Evolutionary conservation across 1,284 basidiomycete species (phyloP).

Genomic region (Ceratobasidium sp.): DNA sequence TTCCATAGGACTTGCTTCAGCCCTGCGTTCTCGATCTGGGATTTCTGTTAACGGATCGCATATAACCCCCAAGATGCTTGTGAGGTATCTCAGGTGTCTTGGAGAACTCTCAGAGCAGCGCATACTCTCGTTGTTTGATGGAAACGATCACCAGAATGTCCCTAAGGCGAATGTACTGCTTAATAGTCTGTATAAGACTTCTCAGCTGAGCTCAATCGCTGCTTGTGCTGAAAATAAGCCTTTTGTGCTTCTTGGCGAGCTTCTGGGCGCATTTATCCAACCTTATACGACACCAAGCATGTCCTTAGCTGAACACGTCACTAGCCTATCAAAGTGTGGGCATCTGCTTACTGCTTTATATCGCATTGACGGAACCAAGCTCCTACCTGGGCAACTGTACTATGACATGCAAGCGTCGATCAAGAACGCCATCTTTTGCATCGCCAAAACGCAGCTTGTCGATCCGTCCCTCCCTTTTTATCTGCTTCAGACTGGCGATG

Average conservation of each 20-base stretch:
- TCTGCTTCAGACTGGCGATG: constrained; percentile 51
- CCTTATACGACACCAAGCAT: not conserved
- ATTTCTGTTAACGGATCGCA: not conserved
- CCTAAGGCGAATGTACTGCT: constrained; percentile 5
- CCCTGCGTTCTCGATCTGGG: not conserved
- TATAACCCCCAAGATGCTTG: not conserved
- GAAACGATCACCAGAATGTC: not conserved
- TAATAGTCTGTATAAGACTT: not conserved
- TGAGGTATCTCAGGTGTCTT: too few relatives aligned
- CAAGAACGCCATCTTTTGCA: constrained; percentile 52
- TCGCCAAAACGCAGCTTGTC: constrained; percentile 52
- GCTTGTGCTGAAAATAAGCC: not conserved
- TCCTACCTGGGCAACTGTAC: constrained; percentile 53
- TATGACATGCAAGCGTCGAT: constrained; percentile 51
- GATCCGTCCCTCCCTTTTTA: constrained; percentile 48
- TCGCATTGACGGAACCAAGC: constrained; percentile 27
- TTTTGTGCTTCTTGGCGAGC: not conserved
- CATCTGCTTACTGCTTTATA: not conserved
- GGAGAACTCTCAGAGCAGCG: not conserved
- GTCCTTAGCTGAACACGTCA: not conserved
- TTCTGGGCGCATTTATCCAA: not conserved
- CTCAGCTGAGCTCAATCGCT: not conserved
- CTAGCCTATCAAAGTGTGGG: not conserved
- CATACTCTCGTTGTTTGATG: not conserved
- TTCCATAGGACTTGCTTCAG: not conserved